Evolutionary conservation across 1,284 basidiomycete species (phyloP).

Genomic region (Malassezia dermatis): DNA sequence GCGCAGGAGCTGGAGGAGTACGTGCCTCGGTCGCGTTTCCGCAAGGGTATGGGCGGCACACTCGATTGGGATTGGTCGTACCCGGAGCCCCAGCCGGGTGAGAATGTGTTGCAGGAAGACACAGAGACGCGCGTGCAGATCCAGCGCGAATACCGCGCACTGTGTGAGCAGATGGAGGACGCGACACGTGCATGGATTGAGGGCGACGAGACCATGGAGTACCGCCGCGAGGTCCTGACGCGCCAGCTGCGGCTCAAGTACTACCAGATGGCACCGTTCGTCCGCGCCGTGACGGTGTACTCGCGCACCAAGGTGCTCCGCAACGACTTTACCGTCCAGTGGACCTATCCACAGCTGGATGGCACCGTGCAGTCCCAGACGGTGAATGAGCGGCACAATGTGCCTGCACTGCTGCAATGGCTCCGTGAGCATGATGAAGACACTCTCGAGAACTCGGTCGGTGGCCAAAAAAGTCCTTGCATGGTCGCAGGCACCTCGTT

Average conservation of each 20-base stretch:
- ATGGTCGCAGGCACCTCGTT: neutral
- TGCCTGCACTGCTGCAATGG: slow-evolving; percentile 40
- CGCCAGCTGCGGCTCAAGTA: slow-evolving; percentile 45
- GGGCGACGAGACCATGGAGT: slow-evolving; percentile 25
- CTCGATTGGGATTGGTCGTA: slow-evolving; percentile 48
- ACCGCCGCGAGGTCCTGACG: slow-evolving; percentile 34
- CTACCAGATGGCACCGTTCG: slow-evolving; percentile 39
- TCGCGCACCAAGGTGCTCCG: slow-evolving; percentile 38
- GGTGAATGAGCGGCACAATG: slow-evolving; percentile 38
- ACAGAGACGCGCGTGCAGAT: slow-evolving; percentile 33
- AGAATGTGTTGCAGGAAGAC: slow-evolving; percentile 44
- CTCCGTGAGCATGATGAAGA: slow-evolving; percentile 42
- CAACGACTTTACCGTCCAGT: slow-evolving; percentile 33
- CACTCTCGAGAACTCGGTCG: slow-evolving; percentile 40
- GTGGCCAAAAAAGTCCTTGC: slow-evolving; percentile 26
- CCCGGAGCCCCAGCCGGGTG: slow-evolving; percentile 39
- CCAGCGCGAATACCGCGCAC: slow-evolving; percentile 31
- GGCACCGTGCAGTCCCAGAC: slow-evolving; percentile 29
- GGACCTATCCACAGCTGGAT: slow-evolving; percentile 42
- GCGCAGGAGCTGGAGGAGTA: slow-evolving; percentile 40
- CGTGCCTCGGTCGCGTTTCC: slow-evolving; percentile 32
- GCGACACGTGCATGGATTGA: slow-evolving; percentile 37
- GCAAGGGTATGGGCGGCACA: slow-evolving; percentile 46
- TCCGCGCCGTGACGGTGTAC: slow-evolving; percentile 41
- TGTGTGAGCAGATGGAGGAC: slow-evolving; percentile 35